Percentiles rank a stretch among this genome's conserved stretches.
Evolutionary conservation across 2,329 filamentous ascomycete species (phyloP).

Genomic region (Exophiala alcalophila): DNA sequence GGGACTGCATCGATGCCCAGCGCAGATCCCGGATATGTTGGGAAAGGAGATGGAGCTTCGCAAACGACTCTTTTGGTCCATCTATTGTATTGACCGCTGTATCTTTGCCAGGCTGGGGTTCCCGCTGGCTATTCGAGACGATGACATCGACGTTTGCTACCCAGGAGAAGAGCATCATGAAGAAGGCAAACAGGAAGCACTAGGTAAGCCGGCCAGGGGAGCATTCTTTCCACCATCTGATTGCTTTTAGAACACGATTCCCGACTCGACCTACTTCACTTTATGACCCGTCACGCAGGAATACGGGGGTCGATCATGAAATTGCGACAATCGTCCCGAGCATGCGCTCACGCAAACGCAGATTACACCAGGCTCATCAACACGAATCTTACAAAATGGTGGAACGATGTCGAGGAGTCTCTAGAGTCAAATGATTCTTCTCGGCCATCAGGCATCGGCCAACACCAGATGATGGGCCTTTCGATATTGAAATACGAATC

Average conservation of each 20-base stretch:
- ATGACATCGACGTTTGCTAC: slow-evolving; percentile 59
- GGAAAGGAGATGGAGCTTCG: slow-evolving; percentile 48
- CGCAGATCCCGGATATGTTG: slow-evolving; percentile 51
- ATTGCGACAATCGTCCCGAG: slow-evolving; percentile 52
- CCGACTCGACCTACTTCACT: slow-evolving; percentile 39
- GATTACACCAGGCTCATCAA: slow-evolving; percentile 47
- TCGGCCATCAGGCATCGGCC: slow-evolving; percentile 30
- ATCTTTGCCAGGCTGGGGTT: slow-evolving; percentile 57
- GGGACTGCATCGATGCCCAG: slow-evolving; percentile 57
- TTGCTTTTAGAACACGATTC: too few relatives aligned
- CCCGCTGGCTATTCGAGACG: slow-evolving; percentile 54
- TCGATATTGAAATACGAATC: slow-evolving; percentile 50
- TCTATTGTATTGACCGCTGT: slow-evolving; percentile 57
- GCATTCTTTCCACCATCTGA: too few relatives aligned
- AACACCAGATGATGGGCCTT: slow-evolving; percentile 46
- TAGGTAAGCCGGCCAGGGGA: too few relatives aligned
- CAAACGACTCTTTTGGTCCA: slow-evolving; percentile 56
- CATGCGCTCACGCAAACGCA: slow-evolving; percentile 44
- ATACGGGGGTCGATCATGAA: slow-evolving; percentile 53
- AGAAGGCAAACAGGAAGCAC: too few relatives aligned
- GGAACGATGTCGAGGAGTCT: slow-evolving; percentile 53
- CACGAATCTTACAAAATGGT: slow-evolving; percentile 52
- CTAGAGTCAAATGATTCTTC: slow-evolving; percentile 40
- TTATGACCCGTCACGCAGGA: slow-evolving; percentile 48
- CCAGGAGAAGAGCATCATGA: slow-evolving; percentile 50